phyloP scores from a whole-genome alignment of 148 eudicot species.

The Rhododendron simsii region DNA sequence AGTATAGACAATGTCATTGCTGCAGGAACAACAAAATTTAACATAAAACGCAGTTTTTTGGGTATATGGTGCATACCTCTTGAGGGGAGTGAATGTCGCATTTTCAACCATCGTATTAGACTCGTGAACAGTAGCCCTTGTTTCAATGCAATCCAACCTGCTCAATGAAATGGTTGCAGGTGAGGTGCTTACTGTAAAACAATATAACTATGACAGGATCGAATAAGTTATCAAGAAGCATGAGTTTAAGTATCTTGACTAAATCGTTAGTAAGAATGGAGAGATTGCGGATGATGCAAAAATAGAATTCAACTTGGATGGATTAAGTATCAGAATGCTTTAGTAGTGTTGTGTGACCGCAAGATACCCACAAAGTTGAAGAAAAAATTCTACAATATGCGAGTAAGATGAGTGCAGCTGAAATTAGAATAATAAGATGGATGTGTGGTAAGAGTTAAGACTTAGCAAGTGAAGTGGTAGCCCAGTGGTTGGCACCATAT shows the following conservation, averaged over 20 bases:
- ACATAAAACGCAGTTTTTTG: neutral
- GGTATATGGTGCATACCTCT: slow-evolving; percentile 35
- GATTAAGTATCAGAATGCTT: too few relatives aligned
- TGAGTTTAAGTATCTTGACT: too few relatives aligned
- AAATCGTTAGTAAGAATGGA: too few relatives aligned
- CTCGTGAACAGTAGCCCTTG: slow-evolving; percentile 23
- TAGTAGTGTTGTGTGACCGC: too few relatives aligned
- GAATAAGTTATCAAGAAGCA: too few relatives aligned
- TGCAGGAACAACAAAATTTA: neutral
- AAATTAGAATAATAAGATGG: too few relatives aligned
- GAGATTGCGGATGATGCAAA: too few relatives aligned
- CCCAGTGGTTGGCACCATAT: neutral
- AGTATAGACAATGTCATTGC: neutral
- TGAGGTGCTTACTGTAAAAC: neutral
- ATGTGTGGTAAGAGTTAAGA: neutral
- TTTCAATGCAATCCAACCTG: slow-evolving; percentile 35
- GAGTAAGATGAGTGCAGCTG: too few relatives aligned
- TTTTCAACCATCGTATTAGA: slow-evolving; percentile 37
- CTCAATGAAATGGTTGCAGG: slow-evolving; percentile 6
- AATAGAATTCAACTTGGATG: too few relatives aligned
- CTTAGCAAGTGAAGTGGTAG: neutral
- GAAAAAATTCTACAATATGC: neutral
- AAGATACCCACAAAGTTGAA: too few relatives aligned
- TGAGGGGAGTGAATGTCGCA: slow-evolving; percentile 36
- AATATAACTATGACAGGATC: neutral